These are phyloP conservation scores for Coccomyxa subellipsoidea DNA, from an alignment of 163 green algal genomes.

Conservation along the genomic window DNA sequence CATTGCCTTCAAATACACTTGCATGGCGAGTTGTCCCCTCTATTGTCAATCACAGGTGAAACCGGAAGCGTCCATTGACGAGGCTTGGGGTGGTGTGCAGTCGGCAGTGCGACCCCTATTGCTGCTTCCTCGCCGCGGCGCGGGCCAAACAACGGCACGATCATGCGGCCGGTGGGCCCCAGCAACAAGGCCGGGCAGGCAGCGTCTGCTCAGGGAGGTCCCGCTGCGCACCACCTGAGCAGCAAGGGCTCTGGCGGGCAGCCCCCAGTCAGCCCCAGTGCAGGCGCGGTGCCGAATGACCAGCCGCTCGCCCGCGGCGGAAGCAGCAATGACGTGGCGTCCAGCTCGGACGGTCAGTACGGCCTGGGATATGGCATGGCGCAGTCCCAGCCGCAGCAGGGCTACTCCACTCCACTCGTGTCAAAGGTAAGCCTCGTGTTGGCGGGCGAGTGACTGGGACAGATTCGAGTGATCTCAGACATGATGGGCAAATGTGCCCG, in stretches of 20 bases:
- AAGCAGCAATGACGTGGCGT: background rate
- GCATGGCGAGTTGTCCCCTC: too few relatives aligned
- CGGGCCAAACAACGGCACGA: background rate
- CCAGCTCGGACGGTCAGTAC: background rate
- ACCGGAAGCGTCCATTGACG: too few relatives aligned
- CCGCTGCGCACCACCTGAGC: background rate
- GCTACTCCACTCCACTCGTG: conserved; percentile 3
- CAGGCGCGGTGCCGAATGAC: background rate
- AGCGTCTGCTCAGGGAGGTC: background rate
- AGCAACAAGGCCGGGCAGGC: background rate
- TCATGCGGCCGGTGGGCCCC: background rate
- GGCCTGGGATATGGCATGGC: conserved; percentile 1
- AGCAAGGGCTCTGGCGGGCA: background rate
- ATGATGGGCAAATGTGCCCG: too few relatives aligned
- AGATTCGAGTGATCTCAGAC: background rate
- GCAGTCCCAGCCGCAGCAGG: conserved; percentile 8
- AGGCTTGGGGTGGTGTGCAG: background rate
- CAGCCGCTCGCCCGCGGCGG: background rate
- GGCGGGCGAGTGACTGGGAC: background rate
- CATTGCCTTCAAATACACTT: background rate
- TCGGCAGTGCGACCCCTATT: background rate
- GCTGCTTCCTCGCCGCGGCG: background rate
- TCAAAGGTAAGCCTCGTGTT: background rate
- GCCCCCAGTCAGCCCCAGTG: background rate
- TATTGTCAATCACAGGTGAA: too few relatives aligned